A percentile compares a stretch with the other conserved stretches of the same genome.
Conservation (phyloP, 1,139 yeast species). For the Candida tetrigidarum region DNA sequence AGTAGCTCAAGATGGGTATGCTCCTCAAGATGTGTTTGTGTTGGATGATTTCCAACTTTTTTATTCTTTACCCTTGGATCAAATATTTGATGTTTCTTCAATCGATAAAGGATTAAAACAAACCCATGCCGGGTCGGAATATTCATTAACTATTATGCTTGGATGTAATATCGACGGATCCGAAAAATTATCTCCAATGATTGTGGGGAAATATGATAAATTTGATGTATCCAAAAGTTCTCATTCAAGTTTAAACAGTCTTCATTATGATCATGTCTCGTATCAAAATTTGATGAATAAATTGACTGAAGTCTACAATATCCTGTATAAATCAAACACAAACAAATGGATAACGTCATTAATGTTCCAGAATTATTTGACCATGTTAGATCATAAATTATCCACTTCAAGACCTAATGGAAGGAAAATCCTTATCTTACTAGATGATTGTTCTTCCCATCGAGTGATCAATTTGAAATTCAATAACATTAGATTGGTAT, state of each 20-base stretch:
- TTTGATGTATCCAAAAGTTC: conserved; percentile 49
- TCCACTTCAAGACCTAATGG: conserved; percentile 33
- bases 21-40: conserved; percentile 59
- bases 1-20: conserved; percentile 37
- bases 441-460: conserved; percentile 69
- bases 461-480: conserved; percentile 60
- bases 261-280: conserved; percentile 22
- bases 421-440: conserved; percentile 56
- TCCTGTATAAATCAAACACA: conserved; percentile 61
- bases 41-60: conserved; percentile 66
- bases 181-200: conserved; percentile 61
- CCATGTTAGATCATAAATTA: conserved; percentile 60
- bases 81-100: conserved; percentile 53
- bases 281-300: conserved; percentile 43
- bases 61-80: conserved; percentile 65
- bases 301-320: conserved; percentile 53
- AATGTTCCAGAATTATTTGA: conserved; percentile 63
- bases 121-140: conserved; percentile 52
- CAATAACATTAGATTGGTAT: conserved; percentile 52
- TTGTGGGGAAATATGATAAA: conserved; percentile 63
- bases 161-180: conserved; percentile 67
- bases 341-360: conserved; percentile 72
- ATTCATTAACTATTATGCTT: conserved; percentile 61
- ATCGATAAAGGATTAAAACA: conserved; percentile 51
- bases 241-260: conserved; percentile 32